Evolutionary conservation across 1,284 basidiomycete species (phyloP), one percentile per base, ranked within the genome.

Genomic region (Cutaneotrichosporon arboriforme): DNA sequence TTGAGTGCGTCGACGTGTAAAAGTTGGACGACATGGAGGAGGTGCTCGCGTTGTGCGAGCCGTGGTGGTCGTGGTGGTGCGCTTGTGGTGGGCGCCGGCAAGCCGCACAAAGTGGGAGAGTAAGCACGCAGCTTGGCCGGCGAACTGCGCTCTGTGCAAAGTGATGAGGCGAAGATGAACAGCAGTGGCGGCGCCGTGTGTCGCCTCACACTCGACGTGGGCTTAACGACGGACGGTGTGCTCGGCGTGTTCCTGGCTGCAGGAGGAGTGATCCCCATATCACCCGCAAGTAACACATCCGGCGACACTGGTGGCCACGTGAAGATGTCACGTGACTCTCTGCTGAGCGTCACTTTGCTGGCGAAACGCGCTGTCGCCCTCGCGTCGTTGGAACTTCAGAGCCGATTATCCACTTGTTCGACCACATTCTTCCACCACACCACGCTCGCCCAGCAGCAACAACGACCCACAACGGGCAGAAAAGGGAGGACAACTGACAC

Each of bases 21-120:
- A 71, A 73, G 58, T 68, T 67, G 47, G 67, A 69, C 33, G 71
- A 72, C 71, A 73, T 73, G 49, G 35, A 49, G 53, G 12, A 36
- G 26, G n/a, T n/a, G n/a, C n/a, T n/a, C n/a, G n/a, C n/a, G n/a
- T n/a, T n/a, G n/a, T n/a, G n/a, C n/a, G n/a, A n/a, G n/a, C n/a
- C n/a, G n/a, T n/a, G n/a, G n/a, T n/a, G n/a, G n/a, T n/a, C n/a
- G n/a, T n/a, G n/a, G n/a, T n/a, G n/a, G n/a, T n/a, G n/a, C n/a
- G n/a, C n/a, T n/a, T n/a, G n/a, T n/a, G n/a, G n/a, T n/a, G n/a
- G n/a, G n/a, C n/a, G n/a, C 26, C 26, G 10, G 26, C 26, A 31
- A 31, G 26, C 26, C 10, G 26, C 26, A 10, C 26, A 5, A 7
- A 10, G 26, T 31, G 26, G 10, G 26, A 10, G 26, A 7, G 26